Conservation (phyloP, 495 filamentous ascomycete genomes). For the Massariosphaeria phaeospora region DNA sequence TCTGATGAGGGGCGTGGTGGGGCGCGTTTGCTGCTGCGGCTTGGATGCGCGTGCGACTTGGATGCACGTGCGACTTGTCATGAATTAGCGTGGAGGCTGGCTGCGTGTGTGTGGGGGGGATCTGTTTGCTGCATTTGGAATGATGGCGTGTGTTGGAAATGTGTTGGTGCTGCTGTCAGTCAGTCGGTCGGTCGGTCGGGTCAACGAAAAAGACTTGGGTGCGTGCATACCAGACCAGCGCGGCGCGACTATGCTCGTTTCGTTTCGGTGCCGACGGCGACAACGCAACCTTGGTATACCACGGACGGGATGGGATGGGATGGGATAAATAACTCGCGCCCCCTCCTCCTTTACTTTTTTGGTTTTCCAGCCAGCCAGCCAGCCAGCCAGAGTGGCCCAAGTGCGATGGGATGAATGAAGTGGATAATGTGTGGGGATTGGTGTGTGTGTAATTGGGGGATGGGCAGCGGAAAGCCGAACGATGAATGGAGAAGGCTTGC, state of each 20-base stretch:
- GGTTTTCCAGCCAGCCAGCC: neutral
- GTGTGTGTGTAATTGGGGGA: constrained; percentile 8
- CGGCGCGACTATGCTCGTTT: too few relatives aligned
- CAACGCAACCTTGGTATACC: too few relatives aligned
- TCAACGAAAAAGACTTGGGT: neutral
- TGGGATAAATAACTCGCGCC: too few relatives aligned
- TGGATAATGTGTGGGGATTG: constrained; percentile 9
- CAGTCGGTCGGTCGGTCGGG: too few relatives aligned
- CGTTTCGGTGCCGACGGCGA: too few relatives aligned
- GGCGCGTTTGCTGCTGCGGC: neutral
- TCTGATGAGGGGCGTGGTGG: neutral
- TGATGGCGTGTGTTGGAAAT: neutral
- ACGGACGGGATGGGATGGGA: too few relatives aligned
- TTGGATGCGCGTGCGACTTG: too few relatives aligned
- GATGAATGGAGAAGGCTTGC: neutral
- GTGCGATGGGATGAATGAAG: neutral
- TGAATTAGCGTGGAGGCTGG: neutral
- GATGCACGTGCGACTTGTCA: neutral
- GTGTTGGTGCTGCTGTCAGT: neutral
- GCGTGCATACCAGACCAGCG: neutral
- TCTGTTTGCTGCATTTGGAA: neutral
- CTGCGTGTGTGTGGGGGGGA: neutral
- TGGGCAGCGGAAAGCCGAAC: neutral
- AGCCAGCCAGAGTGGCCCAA: neutral
- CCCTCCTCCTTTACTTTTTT: neutral